phyloP scores from a whole-genome alignment of 2,329 filamentous ascomycete genomes.

The Trichoderma semiorbis region DNA sequence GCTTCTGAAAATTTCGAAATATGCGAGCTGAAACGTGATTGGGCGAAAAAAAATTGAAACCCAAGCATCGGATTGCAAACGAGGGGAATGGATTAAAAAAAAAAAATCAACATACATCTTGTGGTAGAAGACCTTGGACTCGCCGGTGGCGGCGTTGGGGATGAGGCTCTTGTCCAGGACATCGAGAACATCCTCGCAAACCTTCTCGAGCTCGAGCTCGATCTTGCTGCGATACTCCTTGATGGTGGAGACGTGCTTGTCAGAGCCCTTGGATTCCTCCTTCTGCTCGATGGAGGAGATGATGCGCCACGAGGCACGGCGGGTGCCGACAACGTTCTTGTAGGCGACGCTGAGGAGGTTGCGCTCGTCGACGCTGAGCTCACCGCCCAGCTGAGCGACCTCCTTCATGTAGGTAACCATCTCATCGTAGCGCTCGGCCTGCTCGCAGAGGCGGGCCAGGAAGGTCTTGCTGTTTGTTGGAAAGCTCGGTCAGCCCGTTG shows the following conservation, averaged over 20 bases:
- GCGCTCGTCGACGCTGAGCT: constrained; percentile 93
- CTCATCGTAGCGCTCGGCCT: constrained; percentile 99
- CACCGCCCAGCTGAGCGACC: constrained; percentile 82
- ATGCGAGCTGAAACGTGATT: constrained; percentile 6
- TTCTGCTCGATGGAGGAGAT: constrained; percentile 99
- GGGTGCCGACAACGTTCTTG: constrained; percentile 99
- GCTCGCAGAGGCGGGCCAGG: constrained; percentile 99
- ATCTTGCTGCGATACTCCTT: constrained; percentile 98
- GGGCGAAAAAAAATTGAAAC: not conserved
- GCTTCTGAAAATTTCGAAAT: constrained; percentile 6
- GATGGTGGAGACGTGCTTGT: constrained; percentile 92
- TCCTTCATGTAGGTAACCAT: constrained; percentile 99
- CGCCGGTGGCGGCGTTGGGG: constrained; percentile 91
- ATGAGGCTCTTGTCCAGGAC: constrained; percentile 92
- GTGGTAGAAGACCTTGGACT: constrained; percentile 99
- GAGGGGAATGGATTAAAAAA: not conserved
- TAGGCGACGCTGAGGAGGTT: constrained; percentile 98
- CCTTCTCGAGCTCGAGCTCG: constrained; percentile 92
- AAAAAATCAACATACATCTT: constrained; percentile 74
- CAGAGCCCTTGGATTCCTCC: constrained; percentile 97
- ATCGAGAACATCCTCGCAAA: constrained; percentile 96
- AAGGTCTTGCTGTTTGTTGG: constrained; percentile 82
- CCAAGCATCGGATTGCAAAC: not conserved
- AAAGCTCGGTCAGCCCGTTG: constrained; percentile 15
- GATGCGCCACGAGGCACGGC: constrained; percentile 98